phyloP scores from a whole-genome alignment of 495 filamentous ascomycete species.

The Neurospora sp. region DNA sequence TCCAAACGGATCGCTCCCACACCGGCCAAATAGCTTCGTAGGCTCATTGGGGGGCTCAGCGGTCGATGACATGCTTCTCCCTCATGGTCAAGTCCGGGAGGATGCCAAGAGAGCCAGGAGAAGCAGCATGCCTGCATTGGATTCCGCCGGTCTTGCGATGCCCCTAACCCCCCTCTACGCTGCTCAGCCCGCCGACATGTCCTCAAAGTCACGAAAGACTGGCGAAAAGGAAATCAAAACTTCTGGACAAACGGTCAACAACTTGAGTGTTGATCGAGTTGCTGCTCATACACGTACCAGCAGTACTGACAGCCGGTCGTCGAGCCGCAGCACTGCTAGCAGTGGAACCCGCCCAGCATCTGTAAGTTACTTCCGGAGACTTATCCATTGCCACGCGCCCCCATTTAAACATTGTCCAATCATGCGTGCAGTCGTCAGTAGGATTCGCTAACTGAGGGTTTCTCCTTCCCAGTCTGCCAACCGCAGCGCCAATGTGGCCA shows the following conservation, averaged over 20 bases:
- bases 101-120: constrained; percentile 67
- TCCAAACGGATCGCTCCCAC: constrained; percentile 19
- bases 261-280: constrained; percentile 8
- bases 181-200: constrained; percentile 18
- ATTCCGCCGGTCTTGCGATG: constrained; percentile 46
- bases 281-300: constrained; percentile 22
- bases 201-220: constrained; percentile 12
- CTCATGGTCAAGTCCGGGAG: constrained; percentile 41
- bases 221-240: constrained; percentile 28
- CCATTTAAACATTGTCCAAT: constrained; percentile 27
- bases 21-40: constrained; percentile 38
- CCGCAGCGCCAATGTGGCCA: constrained; percentile 31
- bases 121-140: constrained; percentile 73
- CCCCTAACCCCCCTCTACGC: constrained; percentile 30
- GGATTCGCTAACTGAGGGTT: constrained; percentile 24
- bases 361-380: constrained; percentile 26
- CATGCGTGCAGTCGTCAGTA: constrained; percentile 16
- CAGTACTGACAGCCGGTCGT: constrained; percentile 36
- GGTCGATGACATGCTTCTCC: constrained; percentile 45
- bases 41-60: constrained; percentile 24
- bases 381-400: not conserved
- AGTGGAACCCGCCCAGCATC: constrained; percentile 31
- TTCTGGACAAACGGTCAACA: constrained; percentile 12
- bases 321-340: constrained; percentile 28
- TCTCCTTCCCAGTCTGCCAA: constrained; percentile 33